Conservation (phyloP, 805 yeast genomes). For the Yamadazyma paraphyllophila region DNA sequence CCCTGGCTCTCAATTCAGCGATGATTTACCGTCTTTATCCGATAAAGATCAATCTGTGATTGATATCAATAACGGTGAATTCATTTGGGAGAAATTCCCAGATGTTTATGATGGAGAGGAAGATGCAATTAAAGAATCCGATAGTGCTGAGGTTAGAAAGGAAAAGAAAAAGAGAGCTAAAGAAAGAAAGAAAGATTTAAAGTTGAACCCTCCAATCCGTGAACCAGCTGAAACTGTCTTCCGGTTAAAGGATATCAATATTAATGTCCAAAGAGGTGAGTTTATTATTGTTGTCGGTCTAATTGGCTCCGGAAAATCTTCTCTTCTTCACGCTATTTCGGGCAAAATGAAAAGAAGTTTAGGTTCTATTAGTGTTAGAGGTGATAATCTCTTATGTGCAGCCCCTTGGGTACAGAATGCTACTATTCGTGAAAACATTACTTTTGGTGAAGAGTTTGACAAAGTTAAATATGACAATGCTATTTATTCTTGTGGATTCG, state of each 20-base stretch:
- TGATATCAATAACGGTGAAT: constrained; percentile 6
- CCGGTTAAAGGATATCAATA: constrained; percentile 26
- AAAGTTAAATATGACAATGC: constrained; percentile 22
- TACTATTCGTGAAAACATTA: constrained; percentile 30
- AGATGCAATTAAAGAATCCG: constrained; percentile 1
- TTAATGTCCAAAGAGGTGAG: constrained; percentile 28
- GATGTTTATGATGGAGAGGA: constrained; percentile 15
- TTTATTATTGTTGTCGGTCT: constrained; percentile 34
- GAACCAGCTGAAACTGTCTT: constrained; percentile 5
- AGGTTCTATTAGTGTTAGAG: constrained; percentile 27
- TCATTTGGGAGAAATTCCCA: constrained; percentile 11
- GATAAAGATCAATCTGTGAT: constrained; percentile 11
- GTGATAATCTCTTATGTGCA: constrained; percentile 27
- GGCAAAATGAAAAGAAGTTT: constrained; percentile 34
- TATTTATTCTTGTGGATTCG: constrained; percentile 26
- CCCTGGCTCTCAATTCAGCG: constrained; percentile 26
- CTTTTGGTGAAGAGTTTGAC: constrained; percentile 25
- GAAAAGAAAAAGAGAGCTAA: constrained; percentile 2
- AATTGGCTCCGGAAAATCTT: constrained; percentile 35
- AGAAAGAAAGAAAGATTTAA: background rate
- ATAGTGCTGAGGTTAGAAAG: background rate
- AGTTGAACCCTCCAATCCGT: background rate
- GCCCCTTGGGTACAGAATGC: constrained; percentile 38
- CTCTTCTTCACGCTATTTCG: constrained; percentile 35
- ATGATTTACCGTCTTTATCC: constrained; percentile 16